Conservation (phyloP, 2,329 filamentous ascomycete genomes). For the Daldinia sp. region DNA sequence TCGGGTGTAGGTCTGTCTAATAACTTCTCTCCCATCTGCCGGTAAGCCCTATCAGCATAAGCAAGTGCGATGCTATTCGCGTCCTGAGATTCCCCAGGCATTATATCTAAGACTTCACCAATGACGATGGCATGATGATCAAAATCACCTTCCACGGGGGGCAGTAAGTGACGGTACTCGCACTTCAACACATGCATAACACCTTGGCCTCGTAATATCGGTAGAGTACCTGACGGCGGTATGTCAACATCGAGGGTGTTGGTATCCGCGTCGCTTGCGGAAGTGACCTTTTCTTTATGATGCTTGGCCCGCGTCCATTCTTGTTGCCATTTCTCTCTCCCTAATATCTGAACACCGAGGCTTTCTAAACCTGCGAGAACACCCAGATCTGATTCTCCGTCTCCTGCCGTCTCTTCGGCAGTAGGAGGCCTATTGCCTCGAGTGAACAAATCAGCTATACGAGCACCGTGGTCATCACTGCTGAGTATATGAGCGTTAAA, state of each 20-base stretch:
- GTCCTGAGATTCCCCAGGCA: conserved; percentile 14
- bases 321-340: conserved; percentile 18
- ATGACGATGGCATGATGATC: conserved; percentile 35
- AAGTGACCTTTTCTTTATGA: background rate
- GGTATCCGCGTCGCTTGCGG: background rate
- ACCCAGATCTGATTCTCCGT: conserved; percentile 44
- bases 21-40: conserved; percentile 30
- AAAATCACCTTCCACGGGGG: conserved; percentile 14
- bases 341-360: conserved; percentile 37
- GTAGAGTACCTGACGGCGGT: conserved; percentile 47
- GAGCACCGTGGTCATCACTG: conserved; percentile 56
- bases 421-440: conserved; percentile 51
- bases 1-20: conserved; percentile 18
- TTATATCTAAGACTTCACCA: conserved; percentile 35
- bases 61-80: conserved; percentile 26
- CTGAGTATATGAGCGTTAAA: conserved; percentile 66
- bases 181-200: conserved; percentile 56
- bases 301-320: conserved; percentile 32
- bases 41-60: conserved; percentile 37
- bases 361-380: conserved; percentile 51
- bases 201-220: conserved; percentile 59
- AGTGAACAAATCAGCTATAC: conserved; percentile 61
- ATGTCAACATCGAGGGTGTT: background rate
- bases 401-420: conserved; percentile 13
- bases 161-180: conserved; percentile 16